Evolutionary conservation across 495 filamentous ascomycete species (phyloP), one percentile per base, ranked within the genome.

Genomic region (Annulohypoxylon nitens): DNA sequence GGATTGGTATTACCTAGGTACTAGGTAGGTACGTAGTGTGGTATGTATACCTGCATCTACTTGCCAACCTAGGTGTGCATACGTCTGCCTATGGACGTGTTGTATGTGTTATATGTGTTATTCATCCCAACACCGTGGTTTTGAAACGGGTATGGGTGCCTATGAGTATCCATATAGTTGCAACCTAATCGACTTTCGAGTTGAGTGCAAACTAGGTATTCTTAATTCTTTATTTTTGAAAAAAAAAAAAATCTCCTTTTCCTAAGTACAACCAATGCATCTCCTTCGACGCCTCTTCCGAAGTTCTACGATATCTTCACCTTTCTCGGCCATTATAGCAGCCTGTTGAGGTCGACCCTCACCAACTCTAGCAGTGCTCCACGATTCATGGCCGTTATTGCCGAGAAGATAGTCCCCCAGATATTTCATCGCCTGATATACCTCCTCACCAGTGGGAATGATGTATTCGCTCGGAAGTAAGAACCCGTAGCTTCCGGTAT

Each of bases 401-500:
- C 89, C 88, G 43, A 92, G 75, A 30, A 82, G 51, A 76, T 92
- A 97, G 58, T 91, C 86, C 0, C 93, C 94, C 70, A 97, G 89
- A 69, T 93, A 93, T 70, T 93, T 85, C 41, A 97, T 82, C 0
- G 94, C 93, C 54, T 91, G 90, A 73, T 95, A 90, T 20, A 93
- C 85, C 79, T 99, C 96, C 80, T 93, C 89, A 2, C 96, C 96
- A 0, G 94, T 95, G 0, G 96, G 95, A 4, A 97, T 80, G 60
- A 99, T 99, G 69, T 97, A 86, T 64, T 95, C 91, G 37, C 88
- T 89, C 0, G 96, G 96, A 8, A 99, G 84, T 54, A 99, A 83
- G 75, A 98, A 99, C 0, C 96, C 96, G 78, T 98, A 98, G 80
- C 89, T 96, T 2, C 96, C 96, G 0, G 93, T 97, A 81, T 99